Percentiles rank a stretch among this genome's conserved stretches.
Conservation (phyloP, 139 green algal species). For the Gonium pectorale region DNA sequence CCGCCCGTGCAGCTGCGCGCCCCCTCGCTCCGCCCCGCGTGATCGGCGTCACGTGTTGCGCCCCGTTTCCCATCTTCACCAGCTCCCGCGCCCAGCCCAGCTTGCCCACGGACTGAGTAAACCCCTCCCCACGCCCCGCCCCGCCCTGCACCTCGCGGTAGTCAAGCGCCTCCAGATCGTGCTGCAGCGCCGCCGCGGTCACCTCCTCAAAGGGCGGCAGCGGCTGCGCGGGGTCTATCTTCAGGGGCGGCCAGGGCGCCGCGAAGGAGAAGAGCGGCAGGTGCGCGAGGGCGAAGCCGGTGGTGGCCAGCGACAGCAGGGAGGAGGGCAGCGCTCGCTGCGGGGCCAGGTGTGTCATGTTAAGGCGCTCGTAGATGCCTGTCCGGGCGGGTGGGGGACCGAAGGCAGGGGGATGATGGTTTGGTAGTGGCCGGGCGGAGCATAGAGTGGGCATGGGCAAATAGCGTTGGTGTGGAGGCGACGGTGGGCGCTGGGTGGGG, state of each 20-base stretch:
- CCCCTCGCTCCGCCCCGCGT: too few species aligned
- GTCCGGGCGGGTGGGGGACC: not conserved
- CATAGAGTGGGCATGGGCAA: too few species aligned
- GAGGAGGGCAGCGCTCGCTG: slow-evolving; percentile 41
- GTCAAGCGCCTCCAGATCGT: slow-evolving; percentile 11
- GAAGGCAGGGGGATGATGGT: not conserved
- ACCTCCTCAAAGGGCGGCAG: slow-evolving; percentile 35
- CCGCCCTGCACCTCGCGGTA: slow-evolving; percentile 2
- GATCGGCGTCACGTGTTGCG: too few species aligned
- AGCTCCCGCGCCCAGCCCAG: too few species aligned
- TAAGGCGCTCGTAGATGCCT: slow-evolving; percentile 40
- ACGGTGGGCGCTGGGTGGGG: too few species aligned
- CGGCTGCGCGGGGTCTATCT: not conserved
- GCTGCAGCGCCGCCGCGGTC: not conserved
- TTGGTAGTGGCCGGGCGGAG: too few species aligned
- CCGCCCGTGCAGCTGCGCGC: too few species aligned
- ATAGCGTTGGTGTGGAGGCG: too few species aligned
- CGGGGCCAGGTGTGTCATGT: slow-evolving; percentile 42
- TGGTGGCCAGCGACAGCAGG: slow-evolving; percentile 53
- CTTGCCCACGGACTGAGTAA: too few species aligned
- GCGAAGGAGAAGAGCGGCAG: slow-evolving; percentile 46
- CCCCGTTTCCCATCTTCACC: too few species aligned
- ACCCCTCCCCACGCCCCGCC: not conserved
- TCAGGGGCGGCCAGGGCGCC: slow-evolving; percentile 42
- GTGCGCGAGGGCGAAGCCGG: slow-evolving; percentile 59